Evolutionary conservation across 768 basidiomycete genomes (phyloP), one percentile per base, ranked within the genome.

Genomic region (Lyophyllum atratum): DNA sequence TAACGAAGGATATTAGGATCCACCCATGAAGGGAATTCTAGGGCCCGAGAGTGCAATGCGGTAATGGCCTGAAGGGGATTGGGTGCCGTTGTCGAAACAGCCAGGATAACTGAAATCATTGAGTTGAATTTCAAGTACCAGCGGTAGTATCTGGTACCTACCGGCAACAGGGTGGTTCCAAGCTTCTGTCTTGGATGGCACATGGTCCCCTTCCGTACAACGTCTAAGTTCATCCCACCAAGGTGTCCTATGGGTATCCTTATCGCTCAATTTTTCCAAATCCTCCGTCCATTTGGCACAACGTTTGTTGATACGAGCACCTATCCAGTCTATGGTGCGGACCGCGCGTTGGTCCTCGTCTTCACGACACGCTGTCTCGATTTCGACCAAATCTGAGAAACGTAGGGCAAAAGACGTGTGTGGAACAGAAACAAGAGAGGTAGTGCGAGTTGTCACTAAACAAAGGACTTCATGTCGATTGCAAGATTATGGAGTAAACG

Each of bases 91-190:
- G 92, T 93, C 19, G 92, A 92, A 0, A 91, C 90, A 22, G 90
- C 92, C 46, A 89, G 71, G 52, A 94, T 86, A 52, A 93, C 92
- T 94, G 63, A 29, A 42, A 51, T 55, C 39, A 51, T 34, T n/a
- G 50, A 49, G 22, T 42, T 56, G 34, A 49, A 65, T 46, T 49
- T n/a, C 64, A 49, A 46, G 19, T 19, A 28, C 54, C 59, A 49
- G 37, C 52, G 43, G 25, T 57, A 52, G 33, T 64, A 26, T 37
- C 47, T 12, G n/a, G n/a, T 42, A 80, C 89, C 56, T 66, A 93
- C 92, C 72, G 22, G 92, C 85, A 46, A 86, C 83, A 48, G 92
- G 92, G 72, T 94, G 92, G 65, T 93, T 94, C 92, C 92, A 94
- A 46, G 84, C 88, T 66, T 94, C 92, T 1, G 73, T 67, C 66